These are phyloP conservation scores for Kingdonia uniflora DNA, from an alignment of 164 flowering plant species.

Conservation along the genomic window DNA sequence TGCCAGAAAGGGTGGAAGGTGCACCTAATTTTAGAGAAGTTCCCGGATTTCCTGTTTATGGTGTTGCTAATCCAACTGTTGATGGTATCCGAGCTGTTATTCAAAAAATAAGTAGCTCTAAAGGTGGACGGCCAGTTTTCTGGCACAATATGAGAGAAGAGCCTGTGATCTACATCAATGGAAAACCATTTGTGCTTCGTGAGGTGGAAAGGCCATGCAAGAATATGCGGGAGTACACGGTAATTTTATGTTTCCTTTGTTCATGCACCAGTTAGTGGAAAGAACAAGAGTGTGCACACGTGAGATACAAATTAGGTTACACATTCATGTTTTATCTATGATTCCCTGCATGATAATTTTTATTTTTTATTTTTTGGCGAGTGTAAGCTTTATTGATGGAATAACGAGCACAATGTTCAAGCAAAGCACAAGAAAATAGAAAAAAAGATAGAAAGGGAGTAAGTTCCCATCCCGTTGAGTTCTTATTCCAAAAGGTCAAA, in stretches of 20 bases:
- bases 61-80: constrained; percentile 93
- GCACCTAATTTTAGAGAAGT: constrained; percentile 94
- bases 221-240: constrained; percentile 92
- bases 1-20: constrained; percentile 91
- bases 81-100: constrained; percentile 91
- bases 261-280: neutral
- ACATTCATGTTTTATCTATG: too few species aligned
- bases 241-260: constrained; percentile 12
- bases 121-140: constrained; percentile 68
- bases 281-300: too few species aligned
- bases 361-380: too few species aligned
- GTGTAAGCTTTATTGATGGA: too few species aligned
- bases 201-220: constrained; percentile 96
- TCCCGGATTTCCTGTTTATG: constrained; percentile 97
- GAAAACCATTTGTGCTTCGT: constrained; percentile 96
- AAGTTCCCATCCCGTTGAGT: too few species aligned
- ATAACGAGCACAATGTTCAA: too few species aligned
- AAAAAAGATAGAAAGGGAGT: too few species aligned
- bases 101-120: constrained; percentile 55
- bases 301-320: too few species aligned
- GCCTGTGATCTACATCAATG: constrained; percentile 93
- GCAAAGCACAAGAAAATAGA: too few species aligned
- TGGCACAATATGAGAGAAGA: constrained; percentile 99
- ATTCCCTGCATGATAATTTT: too few species aligned
- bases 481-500: too few species aligned